Conservation (phyloP, 441 rosid species). For the Breynia disticha region DNA sequence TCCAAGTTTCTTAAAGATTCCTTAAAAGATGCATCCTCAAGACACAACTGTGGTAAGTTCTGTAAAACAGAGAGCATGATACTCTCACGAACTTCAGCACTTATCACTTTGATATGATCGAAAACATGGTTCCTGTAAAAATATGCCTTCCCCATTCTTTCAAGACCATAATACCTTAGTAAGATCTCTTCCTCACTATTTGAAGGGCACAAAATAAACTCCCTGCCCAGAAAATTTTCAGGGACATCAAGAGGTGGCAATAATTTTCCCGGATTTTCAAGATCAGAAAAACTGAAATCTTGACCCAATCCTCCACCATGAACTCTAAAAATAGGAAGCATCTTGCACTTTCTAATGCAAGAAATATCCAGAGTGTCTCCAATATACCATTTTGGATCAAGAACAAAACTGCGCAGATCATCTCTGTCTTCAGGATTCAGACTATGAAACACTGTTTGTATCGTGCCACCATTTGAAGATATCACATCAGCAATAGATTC, state of each 20-base stretch:
- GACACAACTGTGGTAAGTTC: slow-evolving; percentile 75
- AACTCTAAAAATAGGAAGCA: slow-evolving; percentile 70
- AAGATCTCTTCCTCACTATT: slow-evolving; percentile 64
- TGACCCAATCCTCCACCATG: slow-evolving; percentile 41
- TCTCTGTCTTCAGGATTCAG: slow-evolving; percentile 63
- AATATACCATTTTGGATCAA: slow-evolving; percentile 81
- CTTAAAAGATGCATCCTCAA: slow-evolving; percentile 63
- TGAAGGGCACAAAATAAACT: slow-evolving; percentile 53
- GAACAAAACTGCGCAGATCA: slow-evolving; percentile 69
- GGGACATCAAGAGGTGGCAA: slow-evolving; percentile 75
- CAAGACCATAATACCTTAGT: slow-evolving; percentile 59
- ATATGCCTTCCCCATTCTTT: slow-evolving; percentile 74
- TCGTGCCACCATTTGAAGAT: slow-evolving; percentile 34
- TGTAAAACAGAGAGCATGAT: slow-evolving; percentile 80
- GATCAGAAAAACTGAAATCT: slow-evolving; percentile 54
- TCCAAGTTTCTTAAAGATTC: slow-evolving; percentile 70
- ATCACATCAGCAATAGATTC: slow-evolving; percentile 61
- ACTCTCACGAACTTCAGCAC: slow-evolving; percentile 65
- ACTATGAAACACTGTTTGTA: slow-evolving; percentile 30
- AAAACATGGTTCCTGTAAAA: slow-evolving; percentile 78
- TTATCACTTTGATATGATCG: slow-evolving; percentile 48
- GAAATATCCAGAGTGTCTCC: slow-evolving; percentile 43
- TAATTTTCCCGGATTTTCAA: slow-evolving; percentile 68
- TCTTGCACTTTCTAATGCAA: slow-evolving; percentile 56
- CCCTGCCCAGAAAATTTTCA: slow-evolving; percentile 52